phyloP scores from a whole-genome alignment of 805 yeast species.

The Lipomyces yamanashiensis region DNA sequence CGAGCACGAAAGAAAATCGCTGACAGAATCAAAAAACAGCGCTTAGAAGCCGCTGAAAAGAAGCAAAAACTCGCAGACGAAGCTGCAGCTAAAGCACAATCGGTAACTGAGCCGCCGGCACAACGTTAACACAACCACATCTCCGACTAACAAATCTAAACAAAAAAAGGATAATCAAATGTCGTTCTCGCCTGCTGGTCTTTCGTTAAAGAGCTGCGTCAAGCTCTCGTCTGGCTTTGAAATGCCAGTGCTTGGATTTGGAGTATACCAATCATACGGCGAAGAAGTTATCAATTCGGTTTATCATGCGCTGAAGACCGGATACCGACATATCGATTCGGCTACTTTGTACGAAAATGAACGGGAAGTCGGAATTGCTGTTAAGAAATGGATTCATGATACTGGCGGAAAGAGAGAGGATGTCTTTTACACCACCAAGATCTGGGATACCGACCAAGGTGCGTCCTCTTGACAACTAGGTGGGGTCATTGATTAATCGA shows the following conservation, averaged over 20 bases:
- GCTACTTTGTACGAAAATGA: conserved; percentile 75
- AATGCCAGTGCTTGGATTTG: conserved; percentile 80
- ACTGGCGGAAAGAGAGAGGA: conserved; percentile 47
- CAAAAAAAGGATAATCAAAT: background rate
- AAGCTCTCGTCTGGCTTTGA: conserved; percentile 57
- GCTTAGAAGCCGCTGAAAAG: background rate
- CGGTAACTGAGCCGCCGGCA: background rate
- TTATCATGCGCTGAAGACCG: conserved; percentile 81
- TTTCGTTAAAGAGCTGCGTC: conserved; percentile 15
- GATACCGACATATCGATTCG: conserved; percentile 79
- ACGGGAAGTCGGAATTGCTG: conserved; percentile 65
- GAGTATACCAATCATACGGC: conserved; percentile 78
- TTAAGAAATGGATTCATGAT: conserved; percentile 49
- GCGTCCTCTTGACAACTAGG: conserved; percentile 17
- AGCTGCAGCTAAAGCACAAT: background rate
- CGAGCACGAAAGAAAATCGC: conserved; percentile 1
- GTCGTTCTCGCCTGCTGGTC: conserved; percentile 14
- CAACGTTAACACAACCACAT: background rate
- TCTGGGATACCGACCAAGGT: conserved; percentile 42
- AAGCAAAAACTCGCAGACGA: background rate
- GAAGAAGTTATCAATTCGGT: conserved; percentile 63
- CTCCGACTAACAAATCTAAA: background rate
- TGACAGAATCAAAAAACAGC: background rate
- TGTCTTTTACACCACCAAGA: conserved; percentile 45
- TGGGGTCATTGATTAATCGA: conserved; percentile 36